Evolutionary conservation across 208 protist genomes (phyloP), one percentile per base, ranked within the genome.

Genomic region (Leishmania lainsoni): DNA sequence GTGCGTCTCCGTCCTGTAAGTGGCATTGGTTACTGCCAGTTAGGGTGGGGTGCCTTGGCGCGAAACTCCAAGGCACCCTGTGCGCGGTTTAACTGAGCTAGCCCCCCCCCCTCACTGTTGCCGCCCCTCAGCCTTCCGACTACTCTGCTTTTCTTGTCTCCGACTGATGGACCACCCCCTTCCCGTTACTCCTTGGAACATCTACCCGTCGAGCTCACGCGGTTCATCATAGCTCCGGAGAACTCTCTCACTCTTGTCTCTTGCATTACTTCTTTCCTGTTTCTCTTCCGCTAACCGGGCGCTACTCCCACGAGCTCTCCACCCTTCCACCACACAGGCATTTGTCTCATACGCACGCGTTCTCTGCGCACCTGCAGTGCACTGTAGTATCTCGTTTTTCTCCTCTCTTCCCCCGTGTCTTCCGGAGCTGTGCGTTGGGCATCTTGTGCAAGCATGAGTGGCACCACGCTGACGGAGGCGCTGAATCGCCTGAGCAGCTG

Each of bases 401-500:
- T 42, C 4, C 42, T 22, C 12, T 26, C 35, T 10, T 16, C n/a
- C 14, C 5, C 42, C 5, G 9, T 2, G 1, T 72, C 42, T 35
- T 70, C 26, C 68, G n/a, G 42, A n/a, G 32, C 22, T 52, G 35
- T 72, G 17, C 6, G 3, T 20, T 26, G 42, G 4, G 3, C 26
- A 35, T 61, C 5, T 63, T 8, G 14, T 45, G 45, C 16, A 72
- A 66, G 1, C 6, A 81, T 81, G 79, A 71, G 59, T 26, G 48
- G 74, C 29, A 32, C 65, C 20, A 29, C 74, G 52, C 59, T 76
- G 29, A 20, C n/a, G 39, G 70, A 75, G 1, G 35, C 49, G 22
- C 76, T 85, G 20, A 61, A 20, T 59, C 61, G 52, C 6, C 76
- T 85, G 3, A 75, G 58, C 81, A 65, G 74, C 76, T 81, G 76